Evolutionary conservation across 1,284 basidiomycete species (phyloP).

Genomic region (Cutaneotrichosporon cyanovorans): DNA sequence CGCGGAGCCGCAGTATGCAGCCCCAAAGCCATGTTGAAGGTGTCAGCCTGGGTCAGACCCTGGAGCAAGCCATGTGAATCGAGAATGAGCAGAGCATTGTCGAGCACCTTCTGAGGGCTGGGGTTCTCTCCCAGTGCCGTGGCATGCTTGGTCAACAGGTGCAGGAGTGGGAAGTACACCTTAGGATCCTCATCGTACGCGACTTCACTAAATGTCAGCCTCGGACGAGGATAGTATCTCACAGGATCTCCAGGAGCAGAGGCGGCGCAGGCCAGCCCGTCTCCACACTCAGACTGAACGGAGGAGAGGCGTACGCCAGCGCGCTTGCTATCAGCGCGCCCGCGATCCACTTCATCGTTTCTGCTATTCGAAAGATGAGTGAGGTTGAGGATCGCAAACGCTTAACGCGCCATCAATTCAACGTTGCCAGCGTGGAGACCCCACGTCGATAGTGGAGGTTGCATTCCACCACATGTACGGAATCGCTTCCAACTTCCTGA

Average conservation of each 20-base stretch:
- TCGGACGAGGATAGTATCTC: conserved; percentile 38
- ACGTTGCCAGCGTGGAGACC: background rate
- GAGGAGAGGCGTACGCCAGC: conserved; percentile 50
- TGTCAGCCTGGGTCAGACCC: conserved; percentile 41
- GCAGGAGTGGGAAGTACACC: conserved; percentile 62
- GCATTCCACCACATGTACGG: too few relatives aligned
- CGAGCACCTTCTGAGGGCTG: conserved; percentile 22
- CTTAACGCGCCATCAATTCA: background rate
- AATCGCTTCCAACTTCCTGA: too few relatives aligned
- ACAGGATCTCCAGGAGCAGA: conserved; percentile 74
- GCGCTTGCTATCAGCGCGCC: background rate
- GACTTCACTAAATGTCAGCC: conserved; percentile 50
- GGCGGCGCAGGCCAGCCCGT: conserved; percentile 74
- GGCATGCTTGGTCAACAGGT: conserved; percentile 53
- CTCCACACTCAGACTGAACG: conserved; percentile 66
- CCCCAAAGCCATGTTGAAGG: conserved; percentile 45
- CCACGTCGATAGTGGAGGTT: background rate
- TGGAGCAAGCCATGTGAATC: conserved; percentile 24
- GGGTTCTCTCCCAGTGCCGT: conserved; percentile 10
- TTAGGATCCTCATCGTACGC: conserved; percentile 58
- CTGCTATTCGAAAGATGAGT: background rate
- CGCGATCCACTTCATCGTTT: conserved; percentile 13
- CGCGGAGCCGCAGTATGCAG: conserved; percentile 37
- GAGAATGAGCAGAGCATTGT: conserved; percentile 23
- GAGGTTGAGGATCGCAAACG: background rate